Base-by-base conservation (phyloP, 2,329 filamentous ascomycete genomes). In the Aplosporella prunicola region DNA sequence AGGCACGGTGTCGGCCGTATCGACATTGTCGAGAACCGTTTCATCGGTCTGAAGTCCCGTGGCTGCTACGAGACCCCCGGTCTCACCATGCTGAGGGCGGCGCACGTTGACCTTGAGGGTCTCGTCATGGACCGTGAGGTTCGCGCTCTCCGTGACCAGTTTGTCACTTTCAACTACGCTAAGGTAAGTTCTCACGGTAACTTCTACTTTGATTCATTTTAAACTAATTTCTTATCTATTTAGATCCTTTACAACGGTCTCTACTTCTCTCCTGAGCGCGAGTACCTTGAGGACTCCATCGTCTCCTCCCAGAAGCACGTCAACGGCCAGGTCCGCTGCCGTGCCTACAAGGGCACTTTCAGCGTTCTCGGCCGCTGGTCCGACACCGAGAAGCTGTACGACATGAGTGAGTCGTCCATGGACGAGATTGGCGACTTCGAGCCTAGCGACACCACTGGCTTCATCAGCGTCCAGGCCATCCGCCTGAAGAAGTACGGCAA, bases 11-110 rank as follows among this genome's bases (percentile, higher is more conserved):
- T 89, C 48, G 84, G 83, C 51, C 71, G 84, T 52, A 80, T 89
- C 47, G 83, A 89, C 60, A 89, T 89, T 55, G 82, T 88, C 43
- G 82, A 86, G 59, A 82, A 83, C 67, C 74, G 83, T 37, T 84
- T 81, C 67, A 81, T 84, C 54, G 83, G 82, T 45, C 70, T 88
- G 51, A 88, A 88, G 69, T 79, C 73, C 48, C 76, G 83, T 52
- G 83, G 83, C 51, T 88, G 82, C 69, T 88, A 88, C 67, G 83
- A 88, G 44, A 63, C 61, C 27, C 60, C 53, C 31, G 57, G 55
- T 49, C 59, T 61, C 52, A 61, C 56, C 20, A 56, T 61, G 43
- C 69, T 76, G 28, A 67, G 73, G 39, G 57, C 64, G 34, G 73
- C 73, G 2, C 74, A 77, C 58, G 56, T 78, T 45, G 75, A 80